Base-by-base conservation (phyloP, 208 protist genomes). In the Leishmania lainsoni region DNA sequence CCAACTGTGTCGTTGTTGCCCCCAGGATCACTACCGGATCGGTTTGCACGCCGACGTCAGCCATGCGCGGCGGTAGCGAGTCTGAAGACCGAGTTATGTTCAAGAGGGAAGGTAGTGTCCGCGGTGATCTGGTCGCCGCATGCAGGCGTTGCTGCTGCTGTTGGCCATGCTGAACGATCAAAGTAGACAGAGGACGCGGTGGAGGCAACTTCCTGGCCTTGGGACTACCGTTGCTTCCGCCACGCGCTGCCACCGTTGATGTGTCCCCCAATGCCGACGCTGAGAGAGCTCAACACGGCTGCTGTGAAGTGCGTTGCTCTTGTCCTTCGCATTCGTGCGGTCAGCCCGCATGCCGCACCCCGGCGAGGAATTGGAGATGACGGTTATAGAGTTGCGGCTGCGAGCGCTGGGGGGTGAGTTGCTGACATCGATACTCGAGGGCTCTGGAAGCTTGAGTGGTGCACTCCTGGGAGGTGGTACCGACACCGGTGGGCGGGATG, bases 1-100 rank as follows among this genome's bases (percentile, higher is more conserved):
- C 49, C 72, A 17, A n/a, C 45, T 14, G 32, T 76, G 32, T 32
- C 8, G 72, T 20, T 59, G 16, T 58, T 79, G 58, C 22, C n/a
- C 89, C 83, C 29, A 93, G 74, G 29, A 93, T 92, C 58, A 83
- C 91, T 26, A 93, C 89, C 16, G 90, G 87, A 56, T 95, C 90
- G 9, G 92, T 95, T 69, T 95, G 92, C 56, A 92, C 89, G 0
- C 61, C 85, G 1, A 75, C 82, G n/a, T 92, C 87, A 49, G 86
- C 84, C 42, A 56, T 89, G 14, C 22, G 48, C 8, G 20, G 74
- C 56, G 39, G 58, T 45, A 54, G 52, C 10, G 70, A 76, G 26
- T 71, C 75, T 32, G 58, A 63, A 39, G 48, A 32, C 49, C 42
- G 73, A 12, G 5, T 26, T 12, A 12, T 65, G 52, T 22, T 58